A percentile compares a stretch with the other conserved stretches of the same genome.
Evolutionary conservation across 495 filamentous ascomycete genomes (phyloP).

Genomic region (Trichoderma reesei): DNA sequence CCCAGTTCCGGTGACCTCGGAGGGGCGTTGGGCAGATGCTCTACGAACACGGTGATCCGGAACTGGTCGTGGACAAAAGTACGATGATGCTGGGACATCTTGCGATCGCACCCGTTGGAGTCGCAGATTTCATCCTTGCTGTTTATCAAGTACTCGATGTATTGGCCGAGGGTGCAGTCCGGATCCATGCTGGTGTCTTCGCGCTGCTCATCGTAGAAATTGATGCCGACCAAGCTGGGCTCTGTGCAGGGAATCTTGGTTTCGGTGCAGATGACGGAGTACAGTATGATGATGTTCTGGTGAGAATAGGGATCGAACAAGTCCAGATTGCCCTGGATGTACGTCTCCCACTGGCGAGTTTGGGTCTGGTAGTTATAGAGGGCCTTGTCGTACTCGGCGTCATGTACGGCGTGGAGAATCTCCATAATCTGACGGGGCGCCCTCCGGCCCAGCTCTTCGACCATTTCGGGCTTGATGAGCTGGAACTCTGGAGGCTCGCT

Average conservation of each 20-base stretch:
- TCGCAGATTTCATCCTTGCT: slow-evolving; percentile 65
- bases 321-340: slow-evolving; percentile 69
- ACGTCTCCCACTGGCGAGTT: slow-evolving; percentile 90
- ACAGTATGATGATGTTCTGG: slow-evolving; percentile 91
- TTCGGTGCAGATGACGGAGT: slow-evolving; percentile 81
- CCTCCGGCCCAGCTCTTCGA: slow-evolving; percentile 65
- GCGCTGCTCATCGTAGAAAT: slow-evolving; percentile 86
- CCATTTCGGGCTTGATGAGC: slow-evolving; percentile 89
- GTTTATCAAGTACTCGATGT: slow-evolving; percentile 83
- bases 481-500: slow-evolving; percentile 43
- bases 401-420: slow-evolving; percentile 85
- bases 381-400: slow-evolving; percentile 93
- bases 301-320: slow-evolving; percentile 90
- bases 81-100: slow-evolving; percentile 87
- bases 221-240: slow-evolving; percentile 73
- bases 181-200: slow-evolving; percentile 59
- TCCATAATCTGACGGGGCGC: slow-evolving; percentile 81
- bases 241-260: slow-evolving; percentile 89
- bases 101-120: slow-evolving; percentile 75
- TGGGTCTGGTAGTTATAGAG: slow-evolving; percentile 90
- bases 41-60: slow-evolving; percentile 79
- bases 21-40: slow-evolving; percentile 46
- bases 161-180: slow-evolving; percentile 90
- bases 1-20: slow-evolving; percentile 35
- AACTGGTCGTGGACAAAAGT: slow-evolving; percentile 97